Base-by-base conservation (phyloP, 768 basidiomycete species). In the Amanita molliuscula region DNA sequence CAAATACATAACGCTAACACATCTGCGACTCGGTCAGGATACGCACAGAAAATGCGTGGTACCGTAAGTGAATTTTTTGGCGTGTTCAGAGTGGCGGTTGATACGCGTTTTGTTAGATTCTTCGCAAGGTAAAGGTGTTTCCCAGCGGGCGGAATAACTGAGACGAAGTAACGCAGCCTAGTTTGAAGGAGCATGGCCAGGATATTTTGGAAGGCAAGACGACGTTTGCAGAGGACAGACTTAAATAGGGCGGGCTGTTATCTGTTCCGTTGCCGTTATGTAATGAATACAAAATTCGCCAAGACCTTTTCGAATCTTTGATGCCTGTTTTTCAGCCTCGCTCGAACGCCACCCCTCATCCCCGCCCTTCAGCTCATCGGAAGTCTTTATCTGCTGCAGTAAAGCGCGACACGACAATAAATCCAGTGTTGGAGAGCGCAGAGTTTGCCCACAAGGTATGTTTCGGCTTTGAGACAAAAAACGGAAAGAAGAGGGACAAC, bases 371-470 rank as follows among this genome's bases (percentile, higher is more conserved):
- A 50, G 21, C 42, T 53, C 26, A 38, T 25, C 43, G 31, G 34
- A 40, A 41, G 36, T 47, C 38, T 47, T 60, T 44, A 55, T 44
- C 41, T 21, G 54, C 49, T 18, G 29, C 54, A 11, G 54, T 51
- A 53, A 50, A 53, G 52, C 54, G 37, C 59, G 59, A 58, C 56
- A 58, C 51, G 41, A 53, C 40, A 54, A 48, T 48, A 37, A 88
- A 83, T 55, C 84, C 84, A 8, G 84, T 84, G 41, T 60, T 85
- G 13, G 62, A 69, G 31, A 77, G 70, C 49, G 74, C 82, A 7
- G 66, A 79, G 57, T 78, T 70, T 58, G 79, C 79, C 0, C 75
- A 79, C 56, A 62, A 73, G 60, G 84, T 84, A 53, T 68, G 28
- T n/a, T 13, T 42, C 38, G 18, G 33, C 35, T 31, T 10, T 16